A percentile compares a stretch with the other conserved stretches of the same genome.
These are phyloP conservation scores for Vinca minor DNA, from an alignment of 257 asterid genomes.

Conservation along the genomic window DNA sequence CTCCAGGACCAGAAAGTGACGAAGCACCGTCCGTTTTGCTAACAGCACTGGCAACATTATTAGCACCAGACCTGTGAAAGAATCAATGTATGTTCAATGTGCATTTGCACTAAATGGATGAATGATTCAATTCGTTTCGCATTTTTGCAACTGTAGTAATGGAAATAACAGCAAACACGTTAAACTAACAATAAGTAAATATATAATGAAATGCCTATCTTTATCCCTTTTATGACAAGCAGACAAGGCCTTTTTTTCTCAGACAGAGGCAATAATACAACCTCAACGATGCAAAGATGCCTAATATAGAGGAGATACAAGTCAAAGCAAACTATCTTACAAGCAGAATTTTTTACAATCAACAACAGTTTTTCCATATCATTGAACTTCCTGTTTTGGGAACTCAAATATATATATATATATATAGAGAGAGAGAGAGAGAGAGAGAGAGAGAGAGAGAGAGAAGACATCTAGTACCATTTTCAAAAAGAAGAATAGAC, in stretches of 20 bases:
- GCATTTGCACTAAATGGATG: too few relatives aligned
- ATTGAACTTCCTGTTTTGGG: too few relatives aligned
- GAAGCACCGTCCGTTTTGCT: conserved; percentile 55
- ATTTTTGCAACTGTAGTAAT: too few relatives aligned
- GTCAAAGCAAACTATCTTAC: background rate
- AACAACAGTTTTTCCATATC: background rate
- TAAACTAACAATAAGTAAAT: background rate
- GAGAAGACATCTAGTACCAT: too few relatives aligned
- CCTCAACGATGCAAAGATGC: background rate
- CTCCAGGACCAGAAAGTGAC: conserved; percentile 55
- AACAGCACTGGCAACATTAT: conserved; percentile 33
- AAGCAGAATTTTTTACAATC: background rate
- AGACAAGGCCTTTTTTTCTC: background rate
- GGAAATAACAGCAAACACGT: background rate
- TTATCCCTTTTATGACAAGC: background rate
- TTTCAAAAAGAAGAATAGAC: background rate
- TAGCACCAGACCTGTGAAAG: conserved; percentile 52
- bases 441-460: too few relatives aligned
- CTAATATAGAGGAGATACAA: background rate
- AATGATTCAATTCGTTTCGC: too few relatives aligned
- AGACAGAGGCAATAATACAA: background rate
- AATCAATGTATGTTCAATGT: too few relatives aligned
- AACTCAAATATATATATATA: too few relatives aligned
- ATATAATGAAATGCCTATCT: background rate
- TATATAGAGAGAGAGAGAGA: too few relatives aligned